Evolutionary conservation across 352 stramenopile species (phyloP).

Genomic region (Globisporangium spinosum): DNA sequence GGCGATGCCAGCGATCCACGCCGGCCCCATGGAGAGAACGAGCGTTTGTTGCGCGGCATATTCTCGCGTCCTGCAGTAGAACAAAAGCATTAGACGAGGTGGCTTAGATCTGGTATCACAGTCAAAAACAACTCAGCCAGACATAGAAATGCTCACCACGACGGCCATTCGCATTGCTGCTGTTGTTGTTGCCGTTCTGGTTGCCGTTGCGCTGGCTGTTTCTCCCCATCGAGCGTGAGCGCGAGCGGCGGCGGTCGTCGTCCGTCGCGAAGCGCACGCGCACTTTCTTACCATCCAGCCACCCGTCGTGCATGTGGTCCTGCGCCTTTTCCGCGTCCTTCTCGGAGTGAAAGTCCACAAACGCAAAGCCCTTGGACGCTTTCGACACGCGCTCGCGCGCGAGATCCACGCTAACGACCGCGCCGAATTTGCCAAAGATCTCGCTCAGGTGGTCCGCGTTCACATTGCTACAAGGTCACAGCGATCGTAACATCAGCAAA

Average conservation of each 20-base stretch:
- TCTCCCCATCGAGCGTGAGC: not conserved
- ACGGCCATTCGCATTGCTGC: not conserved
- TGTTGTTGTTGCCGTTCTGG: conserved; percentile 1
- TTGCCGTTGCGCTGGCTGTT: conserved; percentile 6
- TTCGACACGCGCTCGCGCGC: conserved; percentile 25
- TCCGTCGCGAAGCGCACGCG: conserved; percentile 37
- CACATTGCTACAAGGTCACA: conserved; percentile 45
- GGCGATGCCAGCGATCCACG: conserved; percentile 7
- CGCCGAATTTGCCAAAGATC: conserved; percentile 87
- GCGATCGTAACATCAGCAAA: not conserved
- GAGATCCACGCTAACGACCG: conserved; percentile 54
- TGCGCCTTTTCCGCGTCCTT: conserved; percentile 55
- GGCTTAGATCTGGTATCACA: no score
- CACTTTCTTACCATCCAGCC: conserved; percentile 79
- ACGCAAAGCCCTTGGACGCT: conserved; percentile 33
- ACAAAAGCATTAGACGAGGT: no score
- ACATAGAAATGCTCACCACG: not conserved
- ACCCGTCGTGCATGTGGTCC: conserved; percentile 81
- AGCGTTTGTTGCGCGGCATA: conserved; percentile 10
- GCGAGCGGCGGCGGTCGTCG: conserved; percentile 3
- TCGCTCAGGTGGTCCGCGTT: conserved; percentile 76
- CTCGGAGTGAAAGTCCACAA: conserved; percentile 53
- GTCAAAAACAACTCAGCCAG: no score
- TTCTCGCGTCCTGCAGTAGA: conserved; percentile 5
- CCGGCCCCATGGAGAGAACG: conserved; percentile 13